Percentiles rank a stretch among this genome's conserved stretches.
Conservation (phyloP, 2,329 filamentous ascomycete species). For the Aulographum hederae region DNA sequence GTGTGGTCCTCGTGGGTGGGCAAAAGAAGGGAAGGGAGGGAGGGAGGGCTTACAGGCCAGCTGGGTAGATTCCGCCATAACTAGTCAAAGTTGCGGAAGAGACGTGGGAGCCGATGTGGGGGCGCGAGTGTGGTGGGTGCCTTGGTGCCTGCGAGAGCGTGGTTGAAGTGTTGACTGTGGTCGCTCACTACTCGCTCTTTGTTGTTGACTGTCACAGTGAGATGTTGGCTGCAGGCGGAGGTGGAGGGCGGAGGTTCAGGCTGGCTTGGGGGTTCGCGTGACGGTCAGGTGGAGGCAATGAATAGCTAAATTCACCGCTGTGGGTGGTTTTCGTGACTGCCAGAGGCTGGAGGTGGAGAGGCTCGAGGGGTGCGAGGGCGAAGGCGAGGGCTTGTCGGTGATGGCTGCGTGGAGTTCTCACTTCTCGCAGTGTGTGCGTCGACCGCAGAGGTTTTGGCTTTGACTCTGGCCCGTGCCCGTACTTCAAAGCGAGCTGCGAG, state of each 20-base stretch:
- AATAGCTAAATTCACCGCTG: slow-evolving; percentile 1
- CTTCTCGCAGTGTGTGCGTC: no score
- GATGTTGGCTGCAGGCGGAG: neutral
- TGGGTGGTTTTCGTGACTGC: neutral
- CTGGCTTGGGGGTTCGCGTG: neutral
- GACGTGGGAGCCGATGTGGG: slow-evolving; percentile 2
- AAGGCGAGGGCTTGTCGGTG: no score
- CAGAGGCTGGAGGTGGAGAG: neutral
- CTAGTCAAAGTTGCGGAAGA: slow-evolving; percentile 70
- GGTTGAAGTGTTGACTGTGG: neutral
- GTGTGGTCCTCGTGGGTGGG: slow-evolving; percentile 2
- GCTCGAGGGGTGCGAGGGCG: no score
- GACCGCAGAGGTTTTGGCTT: no score
- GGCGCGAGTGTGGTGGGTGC: neutral
- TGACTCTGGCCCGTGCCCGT: no score
- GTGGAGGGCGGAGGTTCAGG: neutral
- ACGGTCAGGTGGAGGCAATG: neutral
- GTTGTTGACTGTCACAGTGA: no score
- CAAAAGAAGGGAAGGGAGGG: neutral
- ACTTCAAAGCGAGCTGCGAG: no score
- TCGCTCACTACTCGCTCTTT: no score
- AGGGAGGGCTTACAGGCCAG: slow-evolving; percentile 51
- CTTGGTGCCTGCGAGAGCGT: neutral
- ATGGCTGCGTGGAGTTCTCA: no score
- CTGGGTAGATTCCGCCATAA: slow-evolving; percentile 86